Percentiles rank a stretch among this genome's conserved stretches.
Evolutionary conservation across 2,329 filamentous ascomycete genomes (phyloP).

Genomic region (Chaetomium olivaceum): DNA sequence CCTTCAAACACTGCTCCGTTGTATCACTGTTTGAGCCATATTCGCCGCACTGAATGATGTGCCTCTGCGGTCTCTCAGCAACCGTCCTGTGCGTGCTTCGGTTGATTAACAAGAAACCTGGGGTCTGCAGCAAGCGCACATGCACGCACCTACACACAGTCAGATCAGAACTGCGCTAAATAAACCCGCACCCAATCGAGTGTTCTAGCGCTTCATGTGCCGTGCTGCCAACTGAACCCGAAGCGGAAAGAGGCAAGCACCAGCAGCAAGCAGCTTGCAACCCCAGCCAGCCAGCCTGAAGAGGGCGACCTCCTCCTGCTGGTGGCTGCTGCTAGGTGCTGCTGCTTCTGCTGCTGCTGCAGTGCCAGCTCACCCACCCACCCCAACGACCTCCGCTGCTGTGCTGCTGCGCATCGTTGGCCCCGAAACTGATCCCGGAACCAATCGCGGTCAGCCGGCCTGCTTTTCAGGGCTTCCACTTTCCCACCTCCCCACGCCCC

Average conservation of each 20-base stretch:
- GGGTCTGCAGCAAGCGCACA: background rate
- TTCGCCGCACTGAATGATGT: background rate
- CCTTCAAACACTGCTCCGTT: background rate
- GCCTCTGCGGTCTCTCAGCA: background rate
- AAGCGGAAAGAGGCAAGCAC: background rate
- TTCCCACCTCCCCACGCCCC: no score
- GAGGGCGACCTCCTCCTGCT: background rate
- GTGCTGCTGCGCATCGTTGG: background rate
- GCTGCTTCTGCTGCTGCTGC: background rate
- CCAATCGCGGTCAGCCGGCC: no score
- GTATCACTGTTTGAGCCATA: background rate
- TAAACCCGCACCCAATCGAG: background rate
- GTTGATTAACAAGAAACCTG: background rate
- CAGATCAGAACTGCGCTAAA: background rate
- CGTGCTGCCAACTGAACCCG: slow-evolving; percentile 2
- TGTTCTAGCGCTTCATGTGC: background rate
- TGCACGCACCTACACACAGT: background rate
- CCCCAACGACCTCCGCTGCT: background rate
- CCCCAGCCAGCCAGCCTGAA: background rate
- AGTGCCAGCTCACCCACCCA: background rate
- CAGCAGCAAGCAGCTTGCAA: background rate
- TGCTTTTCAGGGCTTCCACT: no score
- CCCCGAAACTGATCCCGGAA: background rate
- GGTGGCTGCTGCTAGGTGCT: background rate
- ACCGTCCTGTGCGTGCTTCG: background rate